Percentiles rank a stretch among this genome's conserved stretches.
These are phyloP conservation scores for Kodamaea plutei DNA, from an alignment of 1,139 yeast species.

Conservation along the genomic window DNA sequence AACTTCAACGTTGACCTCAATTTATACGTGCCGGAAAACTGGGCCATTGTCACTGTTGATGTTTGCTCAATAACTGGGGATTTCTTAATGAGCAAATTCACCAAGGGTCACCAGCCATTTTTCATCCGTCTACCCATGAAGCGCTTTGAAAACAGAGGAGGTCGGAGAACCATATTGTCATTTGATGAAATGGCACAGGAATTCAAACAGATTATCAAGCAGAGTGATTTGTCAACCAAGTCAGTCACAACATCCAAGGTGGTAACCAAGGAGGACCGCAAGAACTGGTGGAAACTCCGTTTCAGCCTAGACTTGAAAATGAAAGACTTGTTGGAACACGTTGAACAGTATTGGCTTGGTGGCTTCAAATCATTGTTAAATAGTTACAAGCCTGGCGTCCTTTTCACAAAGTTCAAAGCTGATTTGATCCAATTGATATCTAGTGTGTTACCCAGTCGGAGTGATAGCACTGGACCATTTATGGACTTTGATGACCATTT, in stretches of 20 bases:
- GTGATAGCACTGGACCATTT: conserved; percentile 10
- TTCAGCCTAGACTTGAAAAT: conserved; percentile 58
- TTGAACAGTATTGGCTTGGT: conserved; percentile 76
- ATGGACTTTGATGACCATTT: conserved; percentile 48
- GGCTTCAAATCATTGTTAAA: conserved; percentile 67
- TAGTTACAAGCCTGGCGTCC: conserved; percentile 15
- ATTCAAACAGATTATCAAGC: conserved; percentile 48
- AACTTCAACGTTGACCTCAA: conserved; percentile 17
- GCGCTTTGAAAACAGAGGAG: conserved; percentile 46
- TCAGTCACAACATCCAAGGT: conserved; percentile 46
- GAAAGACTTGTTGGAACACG: conserved; percentile 47
- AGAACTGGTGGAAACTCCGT: conserved; percentile 75
- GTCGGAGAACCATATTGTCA: conserved; percentile 25
- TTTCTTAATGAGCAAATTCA: conserved; percentile 49
- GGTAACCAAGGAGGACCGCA: conserved; percentile 58
- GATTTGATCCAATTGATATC: conserved; percentile 31
- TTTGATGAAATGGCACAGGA: conserved; percentile 46
- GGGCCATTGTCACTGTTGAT: conserved; percentile 64
- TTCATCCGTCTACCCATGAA: conserved; percentile 58
- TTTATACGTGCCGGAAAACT: conserved; percentile 38
- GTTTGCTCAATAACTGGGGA: conserved; percentile 57
- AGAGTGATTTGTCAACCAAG: conserved; percentile 61
- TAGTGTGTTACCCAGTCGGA: conserved; percentile 36
- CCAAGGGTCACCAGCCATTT: conserved; percentile 35
- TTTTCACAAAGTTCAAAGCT: conserved; percentile 32